Evolutionary conservation across 441 rosid genomes (phyloP).

Genomic region (Erodium texanum): DNA sequence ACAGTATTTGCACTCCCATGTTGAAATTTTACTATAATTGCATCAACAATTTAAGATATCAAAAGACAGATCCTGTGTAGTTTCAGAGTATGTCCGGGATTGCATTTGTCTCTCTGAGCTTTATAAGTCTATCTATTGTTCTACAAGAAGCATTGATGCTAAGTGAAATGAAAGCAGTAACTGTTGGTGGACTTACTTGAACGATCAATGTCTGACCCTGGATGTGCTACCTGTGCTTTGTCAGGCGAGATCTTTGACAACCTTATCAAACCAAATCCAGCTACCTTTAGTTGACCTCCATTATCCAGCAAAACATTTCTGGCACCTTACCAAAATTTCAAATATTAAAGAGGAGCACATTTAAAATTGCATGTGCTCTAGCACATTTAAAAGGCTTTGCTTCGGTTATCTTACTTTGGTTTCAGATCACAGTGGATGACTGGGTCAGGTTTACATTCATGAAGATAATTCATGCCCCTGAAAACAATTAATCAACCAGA

Average conservation of each 20-base stretch:
- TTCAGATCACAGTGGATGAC: slow-evolving; percentile 78
- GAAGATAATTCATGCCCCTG: slow-evolving; percentile 99
- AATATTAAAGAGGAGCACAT: slow-evolving; percentile 48
- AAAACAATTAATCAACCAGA: slow-evolving; percentile 24
- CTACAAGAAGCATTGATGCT: neutral
- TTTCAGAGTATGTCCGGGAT: neutral
- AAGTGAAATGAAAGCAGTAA: neutral
- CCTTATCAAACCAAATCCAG: slow-evolving; percentile 79
- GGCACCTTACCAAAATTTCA: slow-evolving; percentile 91
- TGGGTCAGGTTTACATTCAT: slow-evolving; percentile 94
- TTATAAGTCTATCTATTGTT: neutral
- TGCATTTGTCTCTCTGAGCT: neutral
- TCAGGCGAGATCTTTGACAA: slow-evolving; percentile 48
- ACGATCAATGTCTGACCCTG: slow-evolving; percentile 38
- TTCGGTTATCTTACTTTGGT: slow-evolving; percentile 85
- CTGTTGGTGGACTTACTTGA: slow-evolving; percentile 41
- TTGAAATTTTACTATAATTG: neutral
- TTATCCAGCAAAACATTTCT: slow-evolving; percentile 96
- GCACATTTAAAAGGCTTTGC: slow-evolving; percentile 32
- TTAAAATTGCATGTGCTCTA: slow-evolving; percentile 17
- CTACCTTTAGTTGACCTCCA: slow-evolving; percentile 74
- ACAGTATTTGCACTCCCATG: neutral
- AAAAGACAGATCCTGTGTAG: neutral
- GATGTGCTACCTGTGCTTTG: slow-evolving; percentile 49
- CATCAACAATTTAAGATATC: neutral